These are phyloP conservation scores for Dactylorhiza incarnata DNA, from an alignment of 106 monocot genomes.

Conservation along the genomic window DNA sequence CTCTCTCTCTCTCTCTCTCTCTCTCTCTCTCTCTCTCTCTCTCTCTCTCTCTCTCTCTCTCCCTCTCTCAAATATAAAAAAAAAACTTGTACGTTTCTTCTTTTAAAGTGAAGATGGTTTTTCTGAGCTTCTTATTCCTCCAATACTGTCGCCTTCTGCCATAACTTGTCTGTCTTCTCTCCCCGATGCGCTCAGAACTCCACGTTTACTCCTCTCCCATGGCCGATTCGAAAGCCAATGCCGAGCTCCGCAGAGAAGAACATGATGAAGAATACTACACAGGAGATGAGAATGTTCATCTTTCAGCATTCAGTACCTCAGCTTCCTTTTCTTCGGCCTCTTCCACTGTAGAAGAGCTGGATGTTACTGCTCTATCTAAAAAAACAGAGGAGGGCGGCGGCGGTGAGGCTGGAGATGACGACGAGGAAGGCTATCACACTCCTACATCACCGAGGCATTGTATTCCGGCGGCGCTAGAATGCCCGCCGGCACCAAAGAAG, in stretches of 20 bases:
- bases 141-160: not conserved
- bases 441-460: conserved; percentile 27
- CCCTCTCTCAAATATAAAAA: not conserved
- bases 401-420: not conserved
- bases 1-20: not conserved
- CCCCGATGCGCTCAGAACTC: not conserved
- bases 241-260: not conserved
- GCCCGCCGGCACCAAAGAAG: conserved; percentile 33
- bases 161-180: conserved; percentile 2
- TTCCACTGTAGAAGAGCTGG: not conserved
- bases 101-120: not conserved
- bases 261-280: not conserved
- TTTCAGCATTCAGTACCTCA: not conserved
- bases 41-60: not conserved
- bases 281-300: conserved; percentile 3
- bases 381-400: not conserved
- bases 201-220: not conserved
- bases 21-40: not conserved
- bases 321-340: not conserved
- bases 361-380: not conserved
- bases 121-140: not conserved
- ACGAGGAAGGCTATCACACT: conserved; percentile 30
- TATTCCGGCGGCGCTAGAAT: conserved; percentile 16
- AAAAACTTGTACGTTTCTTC: not conserved
- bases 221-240: conserved; percentile 6